A percentile compares a stretch with the other conserved stretches of the same genome.
phyloP scores from a whole-genome alignment of 2,329 filamentous ascomycete genomes.

The Colletotrichum higginsianum region DNA sequence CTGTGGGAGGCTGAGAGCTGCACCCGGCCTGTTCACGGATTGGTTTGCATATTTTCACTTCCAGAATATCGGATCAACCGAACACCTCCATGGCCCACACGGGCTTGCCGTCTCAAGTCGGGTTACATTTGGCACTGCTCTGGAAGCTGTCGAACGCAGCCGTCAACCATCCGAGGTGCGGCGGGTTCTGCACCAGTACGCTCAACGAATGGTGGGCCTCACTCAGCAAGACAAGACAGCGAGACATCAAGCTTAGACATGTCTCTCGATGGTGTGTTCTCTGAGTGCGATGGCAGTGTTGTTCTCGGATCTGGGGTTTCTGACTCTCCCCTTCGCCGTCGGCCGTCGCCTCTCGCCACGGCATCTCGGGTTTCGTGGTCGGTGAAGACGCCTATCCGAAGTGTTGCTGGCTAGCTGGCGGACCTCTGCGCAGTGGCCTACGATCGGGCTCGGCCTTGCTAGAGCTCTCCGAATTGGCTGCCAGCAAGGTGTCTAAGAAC shows the following conservation, averaged over 20 bases:
- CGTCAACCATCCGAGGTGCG: slow-evolving; percentile 24
- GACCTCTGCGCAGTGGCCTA: slow-evolving; percentile 16
- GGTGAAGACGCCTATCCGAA: slow-evolving; percentile 22
- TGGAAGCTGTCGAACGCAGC: slow-evolving; percentile 11
- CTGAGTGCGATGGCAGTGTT: background rate
- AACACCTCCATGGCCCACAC: background rate
- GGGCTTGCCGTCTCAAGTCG: slow-evolving; percentile 7
- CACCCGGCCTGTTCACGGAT: background rate
- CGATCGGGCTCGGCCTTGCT: slow-evolving; percentile 14
- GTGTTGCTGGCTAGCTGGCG: slow-evolving; percentile 11
- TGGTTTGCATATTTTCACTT: slow-evolving; percentile 7
- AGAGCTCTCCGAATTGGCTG: background rate
- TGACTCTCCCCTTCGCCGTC: slow-evolving; percentile 12
- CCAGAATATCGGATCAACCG: slow-evolving; percentile 27
- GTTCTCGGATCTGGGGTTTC: slow-evolving; percentile 5
- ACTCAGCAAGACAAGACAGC: slow-evolving; percentile 14
- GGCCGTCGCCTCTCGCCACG: slow-evolving; percentile 1
- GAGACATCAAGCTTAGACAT: background rate
- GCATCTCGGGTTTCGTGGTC: slow-evolving; percentile 25
- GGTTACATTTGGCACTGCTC: slow-evolving; percentile 17
- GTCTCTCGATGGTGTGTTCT: background rate
- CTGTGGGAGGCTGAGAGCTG: background rate
- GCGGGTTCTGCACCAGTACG: slow-evolving; percentile 8
- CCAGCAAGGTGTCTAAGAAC: slow-evolving; percentile 20
- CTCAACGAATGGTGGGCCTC: slow-evolving; percentile 15